A percentile compares a stretch with the other conserved stretches of the same genome.
Conservation (phyloP, 352 stramenopile genomes). For the Peronospora destructor region DNA sequence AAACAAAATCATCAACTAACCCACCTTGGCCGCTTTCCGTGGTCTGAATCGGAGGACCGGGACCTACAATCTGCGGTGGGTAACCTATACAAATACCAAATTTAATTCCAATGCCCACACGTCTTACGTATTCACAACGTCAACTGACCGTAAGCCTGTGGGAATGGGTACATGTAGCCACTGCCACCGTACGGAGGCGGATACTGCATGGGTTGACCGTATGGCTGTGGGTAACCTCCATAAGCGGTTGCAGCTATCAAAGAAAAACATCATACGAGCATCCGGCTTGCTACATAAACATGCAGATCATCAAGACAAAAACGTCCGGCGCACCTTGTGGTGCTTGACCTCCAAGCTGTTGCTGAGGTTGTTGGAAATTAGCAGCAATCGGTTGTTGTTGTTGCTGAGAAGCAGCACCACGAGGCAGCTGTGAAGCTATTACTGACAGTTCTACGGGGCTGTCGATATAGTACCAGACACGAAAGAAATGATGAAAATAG, state of each 20-base stretch:
- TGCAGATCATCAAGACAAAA: neutral
- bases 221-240: conserved; percentile 64
- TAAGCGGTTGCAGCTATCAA: conserved; percentile 38
- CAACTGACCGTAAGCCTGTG: conserved; percentile 65
- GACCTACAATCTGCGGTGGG: conserved; percentile 73
- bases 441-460: conserved; percentile 50
- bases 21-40: conserved; percentile 84
- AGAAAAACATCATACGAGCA: neutral
- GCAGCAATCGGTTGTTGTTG: conserved; percentile 16
- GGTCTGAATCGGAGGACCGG: conserved; percentile 82
- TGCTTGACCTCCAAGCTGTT: conserved; percentile 33
- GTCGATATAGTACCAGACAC: neutral
- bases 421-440: conserved; percentile 27
- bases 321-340: conserved; percentile 35
- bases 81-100: conserved; percentile 41
- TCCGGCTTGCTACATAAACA: neutral
- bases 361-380: conserved; percentile 31
- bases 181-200: conserved; percentile 59
- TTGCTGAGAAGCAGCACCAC: conserved; percentile 24
- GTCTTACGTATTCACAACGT: neutral
- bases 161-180: conserved; percentile 84
- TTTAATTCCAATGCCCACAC: conserved; percentile 1
- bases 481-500: neutral
- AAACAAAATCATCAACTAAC: conserved; percentile 11
- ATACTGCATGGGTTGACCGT: conserved; percentile 75